Evolutionary conservation across 2,329 filamentous ascomycete species (phyloP), one percentile per base, ranked within the genome.

Genomic region (Pleoardoris graminearum): DNA sequence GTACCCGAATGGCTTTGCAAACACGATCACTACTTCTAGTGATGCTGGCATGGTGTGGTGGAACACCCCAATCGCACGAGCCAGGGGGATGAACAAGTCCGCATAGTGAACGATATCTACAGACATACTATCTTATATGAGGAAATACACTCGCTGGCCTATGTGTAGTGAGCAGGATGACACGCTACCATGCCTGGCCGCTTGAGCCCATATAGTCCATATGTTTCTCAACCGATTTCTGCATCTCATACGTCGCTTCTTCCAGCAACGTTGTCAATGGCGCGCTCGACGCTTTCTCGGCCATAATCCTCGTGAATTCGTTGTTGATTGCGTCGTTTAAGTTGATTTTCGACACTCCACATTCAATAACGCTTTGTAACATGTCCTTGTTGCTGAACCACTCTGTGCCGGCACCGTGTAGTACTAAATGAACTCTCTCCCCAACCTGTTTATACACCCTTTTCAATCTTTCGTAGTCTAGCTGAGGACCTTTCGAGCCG

Each of bases 271-370:
- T 72, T 25, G 82, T 85, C 59, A 84, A 67, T 0, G 80, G 79
- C 29, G 78, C 76, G 54, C 76, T 77, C 1, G 78, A 80, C 1
- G 80, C 80, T 60, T 77, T 78, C 61, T 79, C 76, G 41, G 67
- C 54, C 77, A 77, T 76, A 56, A 81, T 68, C 51, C 69, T 63
- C 53, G 78, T 68, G 70, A 81, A 79, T 68, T 79, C 69, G 63
- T 77, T 71, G 69, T 81, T 82, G 62, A 85, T 75, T 22, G 82
- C 77, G 69, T 83, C 82, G 61, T 85, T 85, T 41, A 85, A 79
- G 68, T 85, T 85, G 35, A 83, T 73, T 65, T 83, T 80, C 16
- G 79, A 77, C 30, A 85, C 78, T 5, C 82, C 82, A 45, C 76
- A 76, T 51, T 76, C 75, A 54, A 85, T 81, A 50, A 81, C 84